These are phyloP conservation scores for Aspergillus sp. DNA, from an alignment of 2,329 filamentous ascomycete species.

Conservation along the genomic window DNA sequence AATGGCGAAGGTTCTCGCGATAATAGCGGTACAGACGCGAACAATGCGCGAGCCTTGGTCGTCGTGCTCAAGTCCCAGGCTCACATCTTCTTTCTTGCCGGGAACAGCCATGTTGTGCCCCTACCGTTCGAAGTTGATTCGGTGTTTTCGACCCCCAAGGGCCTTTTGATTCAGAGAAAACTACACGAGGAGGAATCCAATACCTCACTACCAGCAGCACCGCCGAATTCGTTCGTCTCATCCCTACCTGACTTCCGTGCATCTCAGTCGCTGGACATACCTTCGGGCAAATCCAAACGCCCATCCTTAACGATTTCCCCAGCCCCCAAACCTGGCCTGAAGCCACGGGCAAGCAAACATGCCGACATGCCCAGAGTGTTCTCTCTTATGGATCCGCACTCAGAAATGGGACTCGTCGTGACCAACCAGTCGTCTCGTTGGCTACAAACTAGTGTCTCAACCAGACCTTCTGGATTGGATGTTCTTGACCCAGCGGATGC, in stretches of 20 bases:
- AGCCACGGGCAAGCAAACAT: slow-evolving; percentile 59
- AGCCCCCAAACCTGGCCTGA: slow-evolving; percentile 58
- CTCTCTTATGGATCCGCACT: slow-evolving; percentile 79
- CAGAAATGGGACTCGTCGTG: slow-evolving; percentile 82
- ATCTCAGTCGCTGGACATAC: slow-evolving; percentile 38
- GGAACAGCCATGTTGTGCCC: slow-evolving; percentile 84
- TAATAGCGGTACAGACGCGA: slow-evolving; percentile 21
- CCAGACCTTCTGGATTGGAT: slow-evolving; percentile 43
- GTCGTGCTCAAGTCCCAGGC: slow-evolving; percentile 91
- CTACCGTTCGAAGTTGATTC: slow-evolving; percentile 93
- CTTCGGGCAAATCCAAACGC: slow-evolving; percentile 42
- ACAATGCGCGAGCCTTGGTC: slow-evolving; percentile 67
- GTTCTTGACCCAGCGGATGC: slow-evolving; percentile 78
- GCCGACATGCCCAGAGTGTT: slow-evolving; percentile 66
- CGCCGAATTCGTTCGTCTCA: slow-evolving; percentile 80
- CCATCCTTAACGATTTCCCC: slow-evolving; percentile 53
- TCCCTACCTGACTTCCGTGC: slow-evolving; percentile 56
- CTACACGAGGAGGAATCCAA: slow-evolving; percentile 44
- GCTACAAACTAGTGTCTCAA: slow-evolving; percentile 29
- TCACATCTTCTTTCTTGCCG: slow-evolving; percentile 87
- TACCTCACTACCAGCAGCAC: slow-evolving; percentile 53
- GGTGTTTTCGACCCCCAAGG: slow-evolving; percentile 78
- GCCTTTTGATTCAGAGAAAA: slow-evolving; percentile 84
- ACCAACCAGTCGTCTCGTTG: slow-evolving; percentile 47
- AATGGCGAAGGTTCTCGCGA: background rate